phyloP scores from a whole-genome alignment of 345 rosid genomes.

The Lepidium africanum region DNA sequence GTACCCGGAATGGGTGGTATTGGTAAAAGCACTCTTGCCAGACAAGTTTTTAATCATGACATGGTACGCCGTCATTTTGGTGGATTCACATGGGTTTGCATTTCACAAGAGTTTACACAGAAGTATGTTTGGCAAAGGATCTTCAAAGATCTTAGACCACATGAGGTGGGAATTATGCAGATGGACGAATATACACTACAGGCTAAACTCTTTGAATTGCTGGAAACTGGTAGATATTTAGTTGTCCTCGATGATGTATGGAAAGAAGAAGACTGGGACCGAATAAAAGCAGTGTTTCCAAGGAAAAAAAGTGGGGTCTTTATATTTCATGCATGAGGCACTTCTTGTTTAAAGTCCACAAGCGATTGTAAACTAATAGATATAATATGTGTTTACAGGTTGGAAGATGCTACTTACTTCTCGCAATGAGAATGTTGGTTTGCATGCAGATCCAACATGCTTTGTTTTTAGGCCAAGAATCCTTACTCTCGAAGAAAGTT shows the following conservation, averaged over 20 bases:
- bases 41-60: slow-evolving; percentile 16
- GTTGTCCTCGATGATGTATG: slow-evolving; percentile 43
- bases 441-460: slow-evolving; percentile 16
- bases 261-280: slow-evolving; percentile 33
- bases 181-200: slow-evolving; percentile 23
- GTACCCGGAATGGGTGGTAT: slow-evolving; percentile 50
- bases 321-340: background rate
- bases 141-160: slow-evolving; percentile 17
- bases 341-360: background rate
- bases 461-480: background rate
- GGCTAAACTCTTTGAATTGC: background rate
- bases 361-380: background rate
- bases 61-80: slow-evolving; percentile 19
- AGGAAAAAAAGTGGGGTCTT: background rate
- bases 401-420: slow-evolving; percentile 43
- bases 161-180: background rate
- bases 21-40: slow-evolving; percentile 44
- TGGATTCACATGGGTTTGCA: slow-evolving; percentile 31
- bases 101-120: slow-evolving; percentile 28
- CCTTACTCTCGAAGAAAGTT: slow-evolving; percentile 26
- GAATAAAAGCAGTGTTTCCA: slow-evolving; percentile 28
- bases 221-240: slow-evolving; percentile 27
- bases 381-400: background rate
- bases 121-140: slow-evolving; percentile 32
- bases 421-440: slow-evolving; percentile 30